Percentiles rank a stretch among this genome's conserved stretches.
Evolutionary conservation across 805 yeast species (phyloP).

Genomic region (Kodamaea restingae): DNA sequence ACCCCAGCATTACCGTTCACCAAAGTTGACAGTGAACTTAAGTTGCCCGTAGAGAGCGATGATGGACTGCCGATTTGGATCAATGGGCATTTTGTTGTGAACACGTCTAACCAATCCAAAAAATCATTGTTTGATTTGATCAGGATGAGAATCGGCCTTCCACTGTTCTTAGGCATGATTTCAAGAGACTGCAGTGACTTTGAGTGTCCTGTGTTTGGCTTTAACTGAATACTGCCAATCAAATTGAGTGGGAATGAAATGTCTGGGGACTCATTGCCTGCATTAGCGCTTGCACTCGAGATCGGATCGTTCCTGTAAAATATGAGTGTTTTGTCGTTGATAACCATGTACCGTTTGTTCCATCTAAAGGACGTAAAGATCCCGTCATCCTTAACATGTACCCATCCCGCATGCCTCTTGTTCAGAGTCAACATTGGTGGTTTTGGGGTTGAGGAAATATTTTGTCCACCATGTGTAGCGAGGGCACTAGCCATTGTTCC

Average conservation of each 20-base stretch:
- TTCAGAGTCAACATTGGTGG: constrained; percentile 12
- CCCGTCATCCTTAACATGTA: constrained; percentile 89
- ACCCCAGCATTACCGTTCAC: constrained; percentile 46
- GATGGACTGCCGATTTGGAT: constrained; percentile 33
- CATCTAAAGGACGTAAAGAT: constrained; percentile 76
- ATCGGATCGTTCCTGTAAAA: constrained; percentile 65
- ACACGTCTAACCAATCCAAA: constrained; percentile 87
- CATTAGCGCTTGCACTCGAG: constrained; percentile 43
- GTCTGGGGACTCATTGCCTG: constrained; percentile 35
- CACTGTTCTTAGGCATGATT: constrained; percentile 51
- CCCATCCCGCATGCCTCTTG: constrained; percentile 69
- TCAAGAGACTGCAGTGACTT: constrained; percentile 65
- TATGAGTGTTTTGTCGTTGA: constrained; percentile 69
- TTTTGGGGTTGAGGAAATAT: background rate
- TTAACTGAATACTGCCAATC: constrained; percentile 48
- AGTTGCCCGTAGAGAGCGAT: background rate
- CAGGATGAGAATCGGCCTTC: constrained; percentile 66
- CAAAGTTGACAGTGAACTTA: constrained; percentile 7
- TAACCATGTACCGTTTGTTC: constrained; percentile 82
- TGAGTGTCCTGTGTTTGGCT: constrained; percentile 46
- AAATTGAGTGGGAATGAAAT: constrained; percentile 37
- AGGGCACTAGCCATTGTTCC: constrained; percentile 6
- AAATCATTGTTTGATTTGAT: constrained; percentile 77
- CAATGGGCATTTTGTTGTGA: constrained; percentile 71
- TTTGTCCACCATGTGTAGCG: constrained; percentile 2